phyloP scores from a whole-genome alignment of 2,329 filamentous ascomycete species.

The Neobulgaria alba region DNA sequence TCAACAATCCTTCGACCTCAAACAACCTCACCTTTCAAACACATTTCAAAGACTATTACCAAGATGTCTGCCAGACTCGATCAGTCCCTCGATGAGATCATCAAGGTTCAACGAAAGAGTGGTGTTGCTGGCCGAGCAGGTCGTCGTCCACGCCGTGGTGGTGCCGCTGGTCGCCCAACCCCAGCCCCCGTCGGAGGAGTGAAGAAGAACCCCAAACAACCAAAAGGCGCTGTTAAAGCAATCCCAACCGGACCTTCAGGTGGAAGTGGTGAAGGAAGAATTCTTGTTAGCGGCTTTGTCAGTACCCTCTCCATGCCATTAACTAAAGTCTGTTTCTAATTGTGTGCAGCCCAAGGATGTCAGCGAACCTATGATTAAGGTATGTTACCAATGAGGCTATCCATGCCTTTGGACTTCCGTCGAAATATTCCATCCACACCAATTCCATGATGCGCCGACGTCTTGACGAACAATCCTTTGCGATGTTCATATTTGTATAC shows the following conservation, averaged over 20 bases:
- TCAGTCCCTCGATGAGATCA: conserved; percentile 94
- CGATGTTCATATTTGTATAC: conserved; percentile 15
- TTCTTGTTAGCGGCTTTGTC: conserved; percentile 98
- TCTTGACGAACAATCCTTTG: conserved; percentile 17
- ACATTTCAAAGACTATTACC: conserved; percentile 21
- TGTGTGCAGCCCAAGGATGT: conserved; percentile 77
- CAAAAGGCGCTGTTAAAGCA: conserved; percentile 52
- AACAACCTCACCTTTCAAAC: conserved; percentile 18
- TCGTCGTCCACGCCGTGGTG: conserved; percentile 40
- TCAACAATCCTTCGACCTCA: conserved; percentile 17
- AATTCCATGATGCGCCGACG: conserved; percentile 22
- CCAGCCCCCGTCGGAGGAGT: conserved; percentile 75
- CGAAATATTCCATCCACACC: conserved; percentile 48
- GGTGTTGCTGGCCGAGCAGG: conserved; percentile 32
- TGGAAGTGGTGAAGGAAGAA: conserved; percentile 74
- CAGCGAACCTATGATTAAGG: conserved; percentile 96
- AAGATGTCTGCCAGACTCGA: conserved; percentile 93
- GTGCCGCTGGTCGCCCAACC: conserved; percentile 36
- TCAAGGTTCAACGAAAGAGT: conserved; percentile 56
- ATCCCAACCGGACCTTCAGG: conserved; percentile 55
- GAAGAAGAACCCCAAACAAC: conserved; percentile 61
- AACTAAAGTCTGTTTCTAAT: conserved; percentile 4
- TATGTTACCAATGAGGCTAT: conserved; percentile 90
- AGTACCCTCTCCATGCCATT: conserved; percentile 33
- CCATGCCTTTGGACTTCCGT: conserved; percentile 60